phyloP scores from a whole-genome alignment of 805 yeast species.

The Yarrowia divulgata region DNA sequence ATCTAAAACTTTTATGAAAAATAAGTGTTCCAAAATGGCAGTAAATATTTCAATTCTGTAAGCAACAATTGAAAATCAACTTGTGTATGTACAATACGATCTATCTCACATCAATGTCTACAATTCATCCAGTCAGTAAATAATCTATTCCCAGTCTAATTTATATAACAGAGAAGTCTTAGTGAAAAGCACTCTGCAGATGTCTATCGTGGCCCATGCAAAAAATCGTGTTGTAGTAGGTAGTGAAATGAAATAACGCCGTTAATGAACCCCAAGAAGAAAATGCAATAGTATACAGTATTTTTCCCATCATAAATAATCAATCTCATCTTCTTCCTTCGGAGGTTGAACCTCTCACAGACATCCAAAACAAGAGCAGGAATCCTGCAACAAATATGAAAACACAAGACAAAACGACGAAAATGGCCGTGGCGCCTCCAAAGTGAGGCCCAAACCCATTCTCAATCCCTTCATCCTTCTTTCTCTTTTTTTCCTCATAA shows the following conservation, averaged over 20 bases:
- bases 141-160: slow-evolving; percentile 39
- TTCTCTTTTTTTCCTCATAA: slow-evolving; percentile 6
- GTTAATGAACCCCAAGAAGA: slow-evolving; percentile 38
- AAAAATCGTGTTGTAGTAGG: slow-evolving; percentile 35
- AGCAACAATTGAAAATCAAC: too few relatives aligned
- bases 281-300: slow-evolving; percentile 38
- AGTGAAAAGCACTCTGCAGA: slow-evolving; percentile 37
- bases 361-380: slow-evolving; percentile 39
- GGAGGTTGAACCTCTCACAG: slow-evolving; percentile 38
- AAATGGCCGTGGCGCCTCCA: not conserved
- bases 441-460: not conserved
- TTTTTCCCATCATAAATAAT: slow-evolving; percentile 33
- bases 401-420: not conserved
- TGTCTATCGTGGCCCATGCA: slow-evolving; percentile 34
- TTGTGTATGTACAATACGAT: too few relatives aligned
- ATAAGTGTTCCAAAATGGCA: too few relatives aligned
- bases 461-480: not conserved
- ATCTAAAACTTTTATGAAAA: too few relatives aligned
- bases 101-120: too few relatives aligned
- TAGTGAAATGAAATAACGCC: slow-evolving; percentile 36
- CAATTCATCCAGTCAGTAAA: not conserved
- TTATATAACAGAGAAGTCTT: slow-evolving; percentile 32
- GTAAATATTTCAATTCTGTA: too few relatives aligned
- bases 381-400: slow-evolving; percentile 26
- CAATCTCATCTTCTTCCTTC: slow-evolving; percentile 37